Percentiles rank a stretch among this genome's conserved stretches.
Conservation (phyloP, 768 basidiomycete genomes). For the Boletus patriciae region DNA sequence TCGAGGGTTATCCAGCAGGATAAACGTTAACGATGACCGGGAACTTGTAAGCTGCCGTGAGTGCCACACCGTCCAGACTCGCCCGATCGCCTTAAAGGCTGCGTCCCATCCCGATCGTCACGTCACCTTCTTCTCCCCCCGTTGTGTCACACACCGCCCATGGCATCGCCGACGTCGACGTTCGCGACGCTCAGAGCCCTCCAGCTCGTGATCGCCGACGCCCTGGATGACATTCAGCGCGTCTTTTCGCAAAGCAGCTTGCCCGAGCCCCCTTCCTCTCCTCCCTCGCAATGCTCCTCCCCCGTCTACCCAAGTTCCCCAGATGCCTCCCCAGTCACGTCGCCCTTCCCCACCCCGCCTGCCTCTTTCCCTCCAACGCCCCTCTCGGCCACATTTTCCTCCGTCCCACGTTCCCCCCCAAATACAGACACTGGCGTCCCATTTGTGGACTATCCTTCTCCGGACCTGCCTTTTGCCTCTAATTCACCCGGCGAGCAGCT, state of each 20-base stretch:
- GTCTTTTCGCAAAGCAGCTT: conserved; percentile 41
- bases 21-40: neutral
- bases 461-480: conserved; percentile 49
- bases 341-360: conserved; percentile 26
- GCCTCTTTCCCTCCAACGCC: conserved; percentile 29
- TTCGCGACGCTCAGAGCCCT: conserved; percentile 64
- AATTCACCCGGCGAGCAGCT: conserved; percentile 52
- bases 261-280: conserved; percentile 11
- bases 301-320: conserved; percentile 30
- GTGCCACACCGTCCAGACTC: neutral
- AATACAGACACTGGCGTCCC: neutral
- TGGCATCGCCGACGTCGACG: conserved; percentile 47
- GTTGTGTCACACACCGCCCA: conserved; percentile 14
- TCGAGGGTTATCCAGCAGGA: conserved; percentile 1
- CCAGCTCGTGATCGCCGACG: conserved; percentile 64
- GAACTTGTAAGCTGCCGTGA: conserved; percentile 11
- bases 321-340: conserved; percentile 31
- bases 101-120: conserved; percentile 3
- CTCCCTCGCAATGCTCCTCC: conserved; percentile 18
- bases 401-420: conserved; percentile 1
- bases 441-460: conserved; percentile 52
- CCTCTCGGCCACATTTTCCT: conserved; percentile 32
- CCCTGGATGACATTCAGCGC: conserved; percentile 65
- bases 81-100: conserved; percentile 18
- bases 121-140: conserved; percentile 7